These are phyloP conservation scores for Boechera divaricarpa DNA, from an alignment of 345 rosid genomes.

Conservation along the genomic window DNA sequence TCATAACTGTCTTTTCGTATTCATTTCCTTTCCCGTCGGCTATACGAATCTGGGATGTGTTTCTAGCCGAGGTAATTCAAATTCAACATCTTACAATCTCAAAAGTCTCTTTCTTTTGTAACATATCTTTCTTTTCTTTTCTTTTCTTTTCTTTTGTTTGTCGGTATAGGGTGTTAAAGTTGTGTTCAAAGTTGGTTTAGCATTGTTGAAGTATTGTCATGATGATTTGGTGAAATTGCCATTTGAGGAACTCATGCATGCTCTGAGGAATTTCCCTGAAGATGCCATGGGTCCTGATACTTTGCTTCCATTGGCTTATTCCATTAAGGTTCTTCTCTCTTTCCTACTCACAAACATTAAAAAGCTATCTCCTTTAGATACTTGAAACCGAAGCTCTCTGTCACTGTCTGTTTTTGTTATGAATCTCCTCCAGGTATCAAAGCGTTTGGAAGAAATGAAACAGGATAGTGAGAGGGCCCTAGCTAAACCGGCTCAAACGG, in stretches of 20 bases:
- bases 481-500: slow-evolving; percentile 49
- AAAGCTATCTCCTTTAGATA: slow-evolving; percentile 1
- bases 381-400: not conserved
- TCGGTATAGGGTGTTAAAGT: slow-evolving; percentile 82
- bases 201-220: slow-evolving; percentile 83
- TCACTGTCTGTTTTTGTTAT: slow-evolving; percentile 15
- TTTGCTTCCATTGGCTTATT: slow-evolving; percentile 86
- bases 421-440: slow-evolving; percentile 60
- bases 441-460: slow-evolving; percentile 72
- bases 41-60: slow-evolving; percentile 98
- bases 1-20: slow-evolving; percentile 93
- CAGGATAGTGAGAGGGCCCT: slow-evolving; percentile 57
- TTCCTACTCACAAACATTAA: not conserved
- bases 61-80: slow-evolving; percentile 79
- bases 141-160: not conserved
- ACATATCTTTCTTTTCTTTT: not conserved
- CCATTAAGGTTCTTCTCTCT: slow-evolving; percentile 70
- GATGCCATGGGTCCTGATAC: slow-evolving; percentile 92
- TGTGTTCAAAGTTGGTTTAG: slow-evolving; percentile 95
- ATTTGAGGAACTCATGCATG: slow-evolving; percentile 90
- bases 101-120: not conserved
- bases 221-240: slow-evolving; percentile 93
- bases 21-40: slow-evolving; percentile 94
- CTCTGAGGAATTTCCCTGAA: slow-evolving; percentile 90
- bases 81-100: not conserved